Base-by-base conservation (phyloP, 306 rosid genomes). In the Quercus alba region DNA sequence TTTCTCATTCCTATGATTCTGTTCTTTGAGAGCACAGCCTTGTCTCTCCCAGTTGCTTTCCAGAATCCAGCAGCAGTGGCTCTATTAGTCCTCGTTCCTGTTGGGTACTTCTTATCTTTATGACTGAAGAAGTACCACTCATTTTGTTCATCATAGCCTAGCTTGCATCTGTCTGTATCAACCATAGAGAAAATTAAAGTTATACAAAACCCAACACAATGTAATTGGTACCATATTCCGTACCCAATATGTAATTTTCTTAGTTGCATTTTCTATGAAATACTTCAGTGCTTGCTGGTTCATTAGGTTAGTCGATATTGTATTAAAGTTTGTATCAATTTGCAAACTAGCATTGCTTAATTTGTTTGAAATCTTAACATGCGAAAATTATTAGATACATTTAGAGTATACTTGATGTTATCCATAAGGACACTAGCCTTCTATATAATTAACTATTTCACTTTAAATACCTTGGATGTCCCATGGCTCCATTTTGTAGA, bases 11-110 rank as follows among this genome's bases (percentile, higher is more conserved):
- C 98, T 46, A 94, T 94, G 33, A 92, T 74, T 78, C 83, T 84
- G 82, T 89, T 87, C 79, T 90, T 90, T 15, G 97, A 88, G 49
- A 88, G 83, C 67, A 94, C 97, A 14, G 94, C 98, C 49, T 94
- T 94, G 87, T 94, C 98, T 6, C 98, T 89, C 52, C 98, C 98
- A 1, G 98, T 94, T 25, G 98, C 98, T 72, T 94, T 94, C 98
- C 98, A 94, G 82, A 94, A 94, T 31, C 98, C 98, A 38, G 97
- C 93, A 25, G 89, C 85, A 14, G 98, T 94, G 1, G 98, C 98
- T 70, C 98, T 87, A 56, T 94, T 94, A 1, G 98, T 94, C 51
- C 98, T 73, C 6, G 94, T 92, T 55, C 98, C 98, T 2, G 97
- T 90, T 0, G 98, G 98, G 83, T 94, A 94, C 78, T 94, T 94